Evolutionary conservation across 805 yeast species (phyloP), one percentile per base, ranked within the genome.

Genomic region (Allodekkera sacchari): DNA sequence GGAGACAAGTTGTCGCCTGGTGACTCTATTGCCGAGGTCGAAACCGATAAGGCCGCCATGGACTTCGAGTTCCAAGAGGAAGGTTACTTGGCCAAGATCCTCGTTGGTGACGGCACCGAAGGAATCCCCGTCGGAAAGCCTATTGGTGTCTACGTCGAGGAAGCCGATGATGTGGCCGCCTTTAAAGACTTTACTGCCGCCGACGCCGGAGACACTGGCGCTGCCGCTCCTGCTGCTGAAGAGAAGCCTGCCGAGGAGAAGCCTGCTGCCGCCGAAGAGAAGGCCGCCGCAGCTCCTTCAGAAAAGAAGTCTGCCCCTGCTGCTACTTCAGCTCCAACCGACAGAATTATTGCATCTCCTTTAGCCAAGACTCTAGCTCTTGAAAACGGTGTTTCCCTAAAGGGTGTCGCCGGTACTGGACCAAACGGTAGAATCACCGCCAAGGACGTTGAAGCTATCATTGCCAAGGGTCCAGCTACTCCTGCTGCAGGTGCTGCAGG

Each of bases 51-150:
- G 68, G 96, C 97, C 33, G 77, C 87, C 39, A 89, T 88, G 96
- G 97, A 88, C 65, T 89, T 85, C 48, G 97, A 88, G 64, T 89
- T 88, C 70, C 96, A 88, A 67, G 97, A 88, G 53, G 98, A 89
- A 42, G 96, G 96, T 32, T 87, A 53, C 64, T 64, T 87, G 51
- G 96, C 96, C 42, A 84, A 87, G 68, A 80, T 83, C 48, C 63
- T 87, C 43, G 71, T 85, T 39, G 84, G 73, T 20, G 85, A 75
- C 37, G 95, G 96, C 34, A 63, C 95, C 33, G 79, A 84, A 60
- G 96, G 89, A 53, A 66, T 89, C 33, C 92, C 94, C 23, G 95
- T 92, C 29, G 94, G 94, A 52, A 77, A 80, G 63, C 97, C 98
- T 52, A 83, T 92, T 57, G 98, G 95, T 41, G 96, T 92, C 26